phyloP scores from a whole-genome alignment of 306 rosid genomes.

The Cajanus cajan region DNA sequence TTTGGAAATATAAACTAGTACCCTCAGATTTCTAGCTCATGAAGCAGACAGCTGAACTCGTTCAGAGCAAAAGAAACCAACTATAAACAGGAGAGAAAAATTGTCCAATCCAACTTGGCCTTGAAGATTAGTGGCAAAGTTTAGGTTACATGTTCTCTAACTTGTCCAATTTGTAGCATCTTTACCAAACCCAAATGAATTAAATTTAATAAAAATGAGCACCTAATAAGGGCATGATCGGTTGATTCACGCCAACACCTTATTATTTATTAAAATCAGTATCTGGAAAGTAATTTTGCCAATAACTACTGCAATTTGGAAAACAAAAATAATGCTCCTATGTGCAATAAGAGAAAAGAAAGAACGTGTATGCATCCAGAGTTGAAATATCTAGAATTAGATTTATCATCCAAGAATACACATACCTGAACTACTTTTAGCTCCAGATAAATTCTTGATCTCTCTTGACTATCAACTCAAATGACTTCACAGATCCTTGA shows the following conservation, averaged over 20 bases:
- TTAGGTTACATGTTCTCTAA: background rate
- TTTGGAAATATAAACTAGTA: background rate
- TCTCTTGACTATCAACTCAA: slow-evolving; percentile 38
- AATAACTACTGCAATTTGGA: slow-evolving; percentile 12
- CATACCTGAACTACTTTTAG: slow-evolving; percentile 53
- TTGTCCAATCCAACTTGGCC: slow-evolving; percentile 1
- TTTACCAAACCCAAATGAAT: background rate
- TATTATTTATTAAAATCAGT: background rate
- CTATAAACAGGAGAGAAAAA: slow-evolving; percentile 5
- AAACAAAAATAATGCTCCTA: background rate
- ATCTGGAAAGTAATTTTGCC: slow-evolving; percentile 5
- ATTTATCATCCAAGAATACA: slow-evolving; percentile 15
- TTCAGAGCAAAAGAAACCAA: background rate
- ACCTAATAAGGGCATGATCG: background rate
- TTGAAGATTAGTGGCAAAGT: background rate
- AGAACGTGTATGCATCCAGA: background rate
- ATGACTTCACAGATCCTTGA: slow-evolving; percentile 38
- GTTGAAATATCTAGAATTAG: slow-evolving; percentile 28
- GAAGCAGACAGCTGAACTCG: slow-evolving; percentile 2
- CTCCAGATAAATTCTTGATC: slow-evolving; percentile 41
- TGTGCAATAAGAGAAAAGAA: background rate
- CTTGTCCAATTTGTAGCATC: background rate
- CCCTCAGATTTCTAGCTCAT: background rate
- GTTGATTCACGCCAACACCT: slow-evolving; percentile 3
- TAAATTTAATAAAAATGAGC: background rate